Base-by-base conservation (phyloP, 768 basidiomycete genomes). In the Cystobasidium onofrii region DNA sequence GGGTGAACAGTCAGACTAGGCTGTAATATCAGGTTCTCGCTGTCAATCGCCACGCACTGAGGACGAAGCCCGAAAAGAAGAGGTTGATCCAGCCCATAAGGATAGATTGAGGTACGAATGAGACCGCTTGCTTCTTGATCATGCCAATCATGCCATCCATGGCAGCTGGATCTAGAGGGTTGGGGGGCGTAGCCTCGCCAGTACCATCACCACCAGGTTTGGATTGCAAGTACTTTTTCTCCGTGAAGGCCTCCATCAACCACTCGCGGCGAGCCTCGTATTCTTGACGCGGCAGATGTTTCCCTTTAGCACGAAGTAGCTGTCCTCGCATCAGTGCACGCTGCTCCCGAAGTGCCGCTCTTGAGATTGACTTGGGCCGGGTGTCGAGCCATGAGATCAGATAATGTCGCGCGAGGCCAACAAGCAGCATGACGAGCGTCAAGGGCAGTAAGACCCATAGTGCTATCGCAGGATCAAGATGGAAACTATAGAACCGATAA, bases 41-140 rank as follows among this genome's bases (percentile, higher is more conserved):
- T 52, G 52, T 95, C 94, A 86, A 36, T 64, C 41, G 66, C 55
- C 43, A 87, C 94, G 81, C 80, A 98, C 95, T 97, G 73, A 97
- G 85, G 73, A 99, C 90, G 80, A 98, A 97, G 33, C 96, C 96
- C 79, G 95, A 90, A 84, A 98, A 99, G 87, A 99, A 99, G 82
- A 94, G 92, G 81, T 93, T 97, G 83, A 99, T 97, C 91, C 95
- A 98, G 64, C 93, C 94, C 95, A 98, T 98, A 77, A 98, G 92
- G 74, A 96, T 85, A 90, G 97, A 97, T 82, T 79, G 79, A 20
- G 90, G 91, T 17, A 95, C 90, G 90, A 98, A 97, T 90, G 96
- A 94, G 62, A 97, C 92, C 86, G 91, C 92, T 82, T 99, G 96
- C 23, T 95, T 97, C 85, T 97, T 97, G 89, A 99, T 90, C 41